Evolutionary conservation across 306 rosid genomes (phyloP), one percentile per base, ranked within the genome.

Genomic region (Begonia masoniana): DNA sequence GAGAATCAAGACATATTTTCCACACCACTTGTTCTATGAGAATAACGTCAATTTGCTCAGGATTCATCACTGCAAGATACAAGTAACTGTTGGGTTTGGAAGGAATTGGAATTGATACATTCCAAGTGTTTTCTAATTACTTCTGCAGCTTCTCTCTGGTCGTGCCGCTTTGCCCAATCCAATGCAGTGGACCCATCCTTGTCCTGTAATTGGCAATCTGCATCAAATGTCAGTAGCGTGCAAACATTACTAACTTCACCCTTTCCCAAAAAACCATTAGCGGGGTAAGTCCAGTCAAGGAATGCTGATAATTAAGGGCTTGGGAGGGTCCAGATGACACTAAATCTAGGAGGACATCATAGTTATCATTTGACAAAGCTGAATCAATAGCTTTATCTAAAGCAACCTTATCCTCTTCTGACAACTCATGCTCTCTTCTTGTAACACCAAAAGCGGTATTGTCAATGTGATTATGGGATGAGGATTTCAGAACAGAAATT

Each of bases 201-300:
- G 73, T 77, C 78, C 70, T 14, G 78, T 64, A 91, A 74, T 52
- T 62, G 68, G 78, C 75, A 75, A 62, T 77, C 83, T 41, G 86
- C 92, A 62, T 88, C 96, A n/a, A 77, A 41, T 46, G 99, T 78
- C 69, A 91, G 73, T 51, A 91, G 82, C 86, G 76, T 75, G 76
- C 88, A 81, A 70, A 91, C 71, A 57, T 86, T 84, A 45, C 73
- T 78, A 53, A 79, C 76, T 68, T 84, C 86, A 61, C 99, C 96
- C 71, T 76, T 91, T 62, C 88, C 94, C 58, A 79, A 81, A 86
- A 76, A 45, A 86, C 96, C 92, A 91, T 91, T 59, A 86, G 68
- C 0, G 99, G 81, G 12, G 96, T 71, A 57, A 86, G 50, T 58
- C 96, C 92, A 51, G 74, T 81, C 65, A 63, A 64, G 1, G 92